Base-by-base conservation (phyloP, 78 protist species). In the Dictyostelium capitatum region DNA sequence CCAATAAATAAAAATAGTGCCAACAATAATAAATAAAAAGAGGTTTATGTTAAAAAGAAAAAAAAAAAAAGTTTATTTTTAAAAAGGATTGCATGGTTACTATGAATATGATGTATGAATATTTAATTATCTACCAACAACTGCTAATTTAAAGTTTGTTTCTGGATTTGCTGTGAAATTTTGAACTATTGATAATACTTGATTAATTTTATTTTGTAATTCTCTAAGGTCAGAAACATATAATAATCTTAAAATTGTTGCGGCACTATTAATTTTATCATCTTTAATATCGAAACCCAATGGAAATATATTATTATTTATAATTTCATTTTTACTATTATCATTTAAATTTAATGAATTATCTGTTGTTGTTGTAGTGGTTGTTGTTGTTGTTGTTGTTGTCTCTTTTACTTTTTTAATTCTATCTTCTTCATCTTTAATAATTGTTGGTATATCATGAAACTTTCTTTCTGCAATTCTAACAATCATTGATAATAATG, bases 221-320 rank as follows among this genome's bases (percentile, higher is more conserved):
- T 87, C 93, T 87, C 84, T 87, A 19, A 87, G 23, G 65, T 87
- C 93, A 19, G 93, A 87, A 62, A 87, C 93, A 64, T 87, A 87
- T 6, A 87, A 67, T 32, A 87, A 77, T 77, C 93, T 74, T 19
- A 87, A 56, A 64, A 87, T 87, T 2, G 93, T 87, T 15, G 93
- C 93, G 2, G 82, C 93, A 14, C 83, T 51, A 46, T 74, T 87
- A 77, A 87, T 87, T 70, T 87, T 87, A n/a, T 87, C 93, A 77
- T 87, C 73, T 9, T 73, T 46, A 17, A 77, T 30, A 69, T 87
- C 93, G 32, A 87, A 87, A 50, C 93, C 93, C 0, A 87, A 48
- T 77, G 93, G 93, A 32, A 41, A 77, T 5, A 87, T 77, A 51
- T 87, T 51, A 77, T 87, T 77, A n/a, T 87, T 87, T 4, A 87